Evolutionary conservation across 305 asterid species (phyloP).

Genomic region (Salvia sclarea): DNA sequence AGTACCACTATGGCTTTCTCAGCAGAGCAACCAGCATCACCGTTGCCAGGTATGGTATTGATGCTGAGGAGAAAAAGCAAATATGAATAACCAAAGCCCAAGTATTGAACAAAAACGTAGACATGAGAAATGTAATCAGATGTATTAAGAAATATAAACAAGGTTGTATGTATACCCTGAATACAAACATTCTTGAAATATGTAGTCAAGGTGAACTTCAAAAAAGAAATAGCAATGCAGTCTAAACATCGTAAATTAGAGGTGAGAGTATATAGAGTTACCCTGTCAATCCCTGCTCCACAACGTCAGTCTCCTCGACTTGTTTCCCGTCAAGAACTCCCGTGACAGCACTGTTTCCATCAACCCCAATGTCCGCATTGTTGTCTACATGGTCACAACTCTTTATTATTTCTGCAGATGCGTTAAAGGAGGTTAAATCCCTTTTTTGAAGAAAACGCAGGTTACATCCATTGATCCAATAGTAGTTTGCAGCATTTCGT

Average conservation of each 20-base stretch:
- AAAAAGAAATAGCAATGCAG: too few relatives aligned
- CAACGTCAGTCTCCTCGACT: slow-evolving; percentile 39
- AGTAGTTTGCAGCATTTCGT: slow-evolving; percentile 23
- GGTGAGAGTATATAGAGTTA: slow-evolving; percentile 34
- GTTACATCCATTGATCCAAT: background rate
- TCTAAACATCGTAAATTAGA: background rate
- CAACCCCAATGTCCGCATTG: slow-evolving; percentile 37
- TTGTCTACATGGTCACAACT: slow-evolving; percentile 28
- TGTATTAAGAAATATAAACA: background rate
- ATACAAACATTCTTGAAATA: background rate
- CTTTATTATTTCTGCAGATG: slow-evolving; percentile 46
- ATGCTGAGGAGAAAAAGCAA: slow-evolving; percentile 31
- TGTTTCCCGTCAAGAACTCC: slow-evolving; percentile 51
- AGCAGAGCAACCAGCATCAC: slow-evolving; percentile 29
- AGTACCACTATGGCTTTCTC: slow-evolving; percentile 38
- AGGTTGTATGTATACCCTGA: background rate
- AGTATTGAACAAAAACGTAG: slow-evolving; percentile 6
- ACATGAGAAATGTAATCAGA: slow-evolving; percentile 22
- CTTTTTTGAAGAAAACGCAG: background rate
- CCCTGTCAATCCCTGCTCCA: slow-evolving; percentile 49
- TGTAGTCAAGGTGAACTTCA: too few relatives aligned
- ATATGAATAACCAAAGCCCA: slow-evolving; percentile 16
- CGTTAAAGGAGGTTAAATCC: background rate
- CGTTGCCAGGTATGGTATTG: slow-evolving; percentile 26
- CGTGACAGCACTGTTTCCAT: slow-evolving; percentile 42